Evolutionary conservation across 306 rosid species (phyloP).

Genomic region (Quillaja saponaria): DNA sequence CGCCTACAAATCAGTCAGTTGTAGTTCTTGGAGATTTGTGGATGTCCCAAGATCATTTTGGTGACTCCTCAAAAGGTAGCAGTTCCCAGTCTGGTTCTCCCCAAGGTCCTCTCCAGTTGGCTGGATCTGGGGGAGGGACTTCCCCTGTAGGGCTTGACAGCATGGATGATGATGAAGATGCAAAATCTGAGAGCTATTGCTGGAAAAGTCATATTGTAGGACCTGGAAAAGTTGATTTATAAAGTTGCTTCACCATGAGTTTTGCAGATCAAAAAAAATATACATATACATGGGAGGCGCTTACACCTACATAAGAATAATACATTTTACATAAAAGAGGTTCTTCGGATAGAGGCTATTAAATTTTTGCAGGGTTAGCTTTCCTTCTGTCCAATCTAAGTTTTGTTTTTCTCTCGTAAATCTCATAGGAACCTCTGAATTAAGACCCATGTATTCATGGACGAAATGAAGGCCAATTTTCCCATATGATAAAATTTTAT

Average conservation of each 20-base stretch:
- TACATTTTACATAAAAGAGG: conserved; percentile 54
- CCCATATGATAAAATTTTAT: conserved; percentile 28
- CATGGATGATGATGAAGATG: conserved; percentile 79
- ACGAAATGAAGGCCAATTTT: conserved; percentile 28
- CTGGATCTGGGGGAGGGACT: conserved; percentile 57
- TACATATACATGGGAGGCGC: conserved; percentile 65
- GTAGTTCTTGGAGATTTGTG: conserved; percentile 75
- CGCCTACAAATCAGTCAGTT: conserved; percentile 47
- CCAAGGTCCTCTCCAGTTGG: conserved; percentile 84
- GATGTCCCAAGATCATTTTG: conserved; percentile 71
- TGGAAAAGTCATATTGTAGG: conserved; percentile 62
- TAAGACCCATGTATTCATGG: conserved; percentile 6
- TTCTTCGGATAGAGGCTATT: conserved; percentile 52
- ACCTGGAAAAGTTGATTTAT: conserved; percentile 66
- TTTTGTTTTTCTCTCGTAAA: conserved; percentile 27
- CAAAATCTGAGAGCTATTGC: conserved; percentile 72
- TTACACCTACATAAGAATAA: conserved; percentile 45
- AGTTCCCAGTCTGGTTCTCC: conserved; percentile 87
- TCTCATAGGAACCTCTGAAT: too few species aligned
- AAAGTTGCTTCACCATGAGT: conserved; percentile 68
- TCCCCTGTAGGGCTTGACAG: conserved; percentile 64
- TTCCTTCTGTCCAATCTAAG: conserved; percentile 50
- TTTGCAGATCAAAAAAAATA: conserved; percentile 77
- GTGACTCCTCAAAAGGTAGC: conserved; percentile 74
- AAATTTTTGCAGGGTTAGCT: conserved; percentile 69